These are phyloP conservation scores for Wolfiporia cocos DNA, from an alignment of 1,284 basidiomycete genomes.

Conservation along the genomic window DNA sequence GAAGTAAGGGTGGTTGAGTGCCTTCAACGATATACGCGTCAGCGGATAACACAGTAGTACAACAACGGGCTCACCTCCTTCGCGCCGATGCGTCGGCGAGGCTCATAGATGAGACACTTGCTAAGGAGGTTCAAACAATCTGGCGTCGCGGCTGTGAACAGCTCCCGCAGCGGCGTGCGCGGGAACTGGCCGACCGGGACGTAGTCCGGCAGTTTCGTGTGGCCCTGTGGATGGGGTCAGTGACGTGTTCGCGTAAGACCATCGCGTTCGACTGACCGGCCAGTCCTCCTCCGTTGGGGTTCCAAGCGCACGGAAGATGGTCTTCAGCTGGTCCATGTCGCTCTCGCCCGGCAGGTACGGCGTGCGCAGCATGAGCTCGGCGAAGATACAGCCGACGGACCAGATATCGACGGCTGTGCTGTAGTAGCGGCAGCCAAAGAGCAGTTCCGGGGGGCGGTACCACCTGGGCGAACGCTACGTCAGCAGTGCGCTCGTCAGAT, in stretches of 20 bases:
- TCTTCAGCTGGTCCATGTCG: conserved; percentile 95
- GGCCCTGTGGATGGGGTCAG: conserved; percentile 49
- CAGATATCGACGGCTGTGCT: conserved; percentile 88
- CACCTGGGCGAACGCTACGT: conserved; percentile 52
- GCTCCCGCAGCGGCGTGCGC: conserved; percentile 73
- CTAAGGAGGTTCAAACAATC: conserved; percentile 84
- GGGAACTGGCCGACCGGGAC: conserved; percentile 79
- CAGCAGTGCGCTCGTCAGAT: conserved; percentile 3
- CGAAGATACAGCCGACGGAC: conserved; percentile 96
- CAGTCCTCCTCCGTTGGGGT: conserved; percentile 96
- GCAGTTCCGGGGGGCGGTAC: conserved; percentile 95
- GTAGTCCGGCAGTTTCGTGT: conserved; percentile 88
- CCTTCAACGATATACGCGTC: conserved; percentile 36
- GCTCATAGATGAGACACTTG: conserved; percentile 83
- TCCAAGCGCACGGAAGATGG: conserved; percentile 90
- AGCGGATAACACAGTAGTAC: conserved; percentile 3
- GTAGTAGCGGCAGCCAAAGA: conserved; percentile 87
- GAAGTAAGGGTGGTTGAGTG: conserved; percentile 76
- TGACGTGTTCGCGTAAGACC: background rate
- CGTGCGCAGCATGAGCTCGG: conserved; percentile 91
- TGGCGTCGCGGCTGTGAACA: conserved; percentile 87
- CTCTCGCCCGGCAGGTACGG: conserved; percentile 92
- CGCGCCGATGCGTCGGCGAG: conserved; percentile 78
- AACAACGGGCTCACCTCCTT: conserved; percentile 61
- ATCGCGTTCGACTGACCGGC: conserved; percentile 57